A percentile compares a stretch with the other conserved stretches of the same genome.
These are phyloP conservation scores for Choanephora cucurbitarum DNA, from an alignment of 371 early-diverging fungal species.

Conservation along the genomic window DNA sequence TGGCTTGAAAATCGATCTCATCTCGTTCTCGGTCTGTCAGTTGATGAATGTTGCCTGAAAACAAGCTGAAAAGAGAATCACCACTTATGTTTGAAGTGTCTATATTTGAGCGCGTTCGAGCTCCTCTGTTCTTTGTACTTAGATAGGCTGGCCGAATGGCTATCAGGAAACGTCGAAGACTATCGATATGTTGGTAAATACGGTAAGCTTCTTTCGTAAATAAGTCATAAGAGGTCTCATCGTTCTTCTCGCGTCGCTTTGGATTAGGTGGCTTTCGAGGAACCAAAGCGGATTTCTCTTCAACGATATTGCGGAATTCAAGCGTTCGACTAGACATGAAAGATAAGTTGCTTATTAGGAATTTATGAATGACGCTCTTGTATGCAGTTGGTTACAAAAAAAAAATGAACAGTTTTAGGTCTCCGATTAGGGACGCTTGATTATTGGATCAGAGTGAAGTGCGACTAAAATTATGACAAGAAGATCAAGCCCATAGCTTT, in stretches of 20 bases:
- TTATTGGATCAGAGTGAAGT: too few relatives aligned
- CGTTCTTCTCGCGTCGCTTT: slow-evolving; percentile 10
- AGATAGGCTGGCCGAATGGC: slow-evolving; percentile 54
- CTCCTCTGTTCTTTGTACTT: slow-evolving; percentile 25
- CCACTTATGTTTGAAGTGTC: neutral
- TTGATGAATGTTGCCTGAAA: slow-evolving; percentile 31
- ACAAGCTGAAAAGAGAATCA: slow-evolving; percentile 37
- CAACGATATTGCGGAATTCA: slow-evolving; percentile 26
- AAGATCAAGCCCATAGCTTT: too few relatives aligned
- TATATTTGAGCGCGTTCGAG: slow-evolving; percentile 8
- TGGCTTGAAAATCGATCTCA: slow-evolving; percentile 63
- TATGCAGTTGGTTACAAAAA: too few relatives aligned
- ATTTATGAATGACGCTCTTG: too few relatives aligned
- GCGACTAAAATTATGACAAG: too few relatives aligned
- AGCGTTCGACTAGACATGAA: slow-evolving; percentile 27
- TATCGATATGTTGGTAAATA: slow-evolving; percentile 47
- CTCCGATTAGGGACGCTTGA: too few relatives aligned
- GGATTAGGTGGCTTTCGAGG: slow-evolving; percentile 1
- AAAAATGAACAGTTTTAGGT: too few relatives aligned
- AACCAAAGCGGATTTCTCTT: slow-evolving; percentile 9
- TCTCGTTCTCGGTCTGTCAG: slow-evolving; percentile 57
- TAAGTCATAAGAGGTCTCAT: slow-evolving; percentile 32
- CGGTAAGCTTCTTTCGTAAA: slow-evolving; percentile 58
- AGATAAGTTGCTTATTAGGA: too few relatives aligned
- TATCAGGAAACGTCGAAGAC: slow-evolving; percentile 42